These are phyloP conservation scores for Diddensiella santjacobensis DNA, from an alignment of 805 yeast species.

Conservation along the genomic window DNA sequence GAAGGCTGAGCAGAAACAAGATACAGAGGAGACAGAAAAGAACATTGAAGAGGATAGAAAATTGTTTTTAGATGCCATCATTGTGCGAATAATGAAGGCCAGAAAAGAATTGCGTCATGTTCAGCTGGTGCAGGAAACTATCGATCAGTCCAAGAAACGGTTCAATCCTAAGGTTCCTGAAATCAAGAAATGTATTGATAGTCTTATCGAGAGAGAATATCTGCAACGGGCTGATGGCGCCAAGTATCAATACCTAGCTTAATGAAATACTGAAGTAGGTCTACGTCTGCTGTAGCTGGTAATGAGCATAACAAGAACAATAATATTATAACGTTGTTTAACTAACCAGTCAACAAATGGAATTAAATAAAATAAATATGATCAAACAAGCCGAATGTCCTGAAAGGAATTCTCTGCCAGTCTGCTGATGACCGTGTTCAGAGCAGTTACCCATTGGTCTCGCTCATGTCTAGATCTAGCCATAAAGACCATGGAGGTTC, in stretches of 20 bases:
- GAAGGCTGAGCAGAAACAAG: constrained; percentile 60
- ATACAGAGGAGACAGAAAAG: constrained; percentile 66
- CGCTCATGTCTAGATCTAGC: constrained; percentile 78
- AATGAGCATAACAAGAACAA: too few species aligned
- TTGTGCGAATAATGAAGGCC: constrained; percentile 95
- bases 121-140: constrained; percentile 79
- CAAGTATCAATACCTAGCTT: constrained; percentile 79
- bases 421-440: constrained; percentile 32
- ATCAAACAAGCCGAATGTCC: constrained; percentile 20
- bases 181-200: constrained; percentile 81
- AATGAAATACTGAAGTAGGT: constrained; percentile 7
- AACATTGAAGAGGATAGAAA: constrained; percentile 85
- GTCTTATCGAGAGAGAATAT: constrained; percentile 80
- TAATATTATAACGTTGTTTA: constrained; percentile 1
- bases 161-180: constrained; percentile 84
- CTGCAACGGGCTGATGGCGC: constrained; percentile 71
- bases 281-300: too few species aligned
- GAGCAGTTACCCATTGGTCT: constrained; percentile 68
- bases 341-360: neutral
- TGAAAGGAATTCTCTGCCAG: constrained; percentile 18
- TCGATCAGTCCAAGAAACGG: constrained; percentile 75
- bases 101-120: constrained; percentile 76
- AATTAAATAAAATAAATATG: constrained; percentile 4
- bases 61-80: constrained; percentile 83
- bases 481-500: constrained; percentile 68